Conservation (phyloP, 768 basidiomycete species). For the Calvatia gigantea region DNA sequence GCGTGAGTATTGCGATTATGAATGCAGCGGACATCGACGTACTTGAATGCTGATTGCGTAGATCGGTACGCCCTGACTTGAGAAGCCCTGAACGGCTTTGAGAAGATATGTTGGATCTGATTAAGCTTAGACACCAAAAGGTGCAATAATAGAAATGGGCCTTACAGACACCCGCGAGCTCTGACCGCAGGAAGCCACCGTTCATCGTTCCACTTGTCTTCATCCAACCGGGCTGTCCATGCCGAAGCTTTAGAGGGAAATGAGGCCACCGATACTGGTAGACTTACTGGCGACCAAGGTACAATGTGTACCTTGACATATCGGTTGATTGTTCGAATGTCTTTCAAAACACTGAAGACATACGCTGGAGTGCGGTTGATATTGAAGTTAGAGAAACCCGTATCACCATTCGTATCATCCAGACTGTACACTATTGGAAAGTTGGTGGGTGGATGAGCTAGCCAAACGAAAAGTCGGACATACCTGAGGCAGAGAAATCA, state of each 20-base stretch:
- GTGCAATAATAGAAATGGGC: slow-evolving; percentile 5
- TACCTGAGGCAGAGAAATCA: slow-evolving; percentile 64
- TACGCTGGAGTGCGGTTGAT: slow-evolving; percentile 57
- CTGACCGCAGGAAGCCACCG: slow-evolving; percentile 55
- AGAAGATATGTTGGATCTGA: slow-evolving; percentile 71
- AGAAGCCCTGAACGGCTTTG: slow-evolving; percentile 69
- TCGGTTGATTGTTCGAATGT: slow-evolving; percentile 58
- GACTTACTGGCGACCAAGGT: slow-evolving; percentile 73
- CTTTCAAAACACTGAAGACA: slow-evolving; percentile 58
- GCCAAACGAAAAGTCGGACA: slow-evolving; percentile 14
- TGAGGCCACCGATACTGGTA: neutral
- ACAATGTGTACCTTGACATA: slow-evolving; percentile 25
- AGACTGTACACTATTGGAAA: slow-evolving; percentile 51
- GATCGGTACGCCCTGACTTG: slow-evolving; percentile 52
- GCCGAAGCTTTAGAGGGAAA: neutral
- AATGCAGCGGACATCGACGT: neutral
- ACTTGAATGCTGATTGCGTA: slow-evolving; percentile 64
- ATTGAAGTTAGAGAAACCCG: slow-evolving; percentile 53
- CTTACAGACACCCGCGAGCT: slow-evolving; percentile 48
- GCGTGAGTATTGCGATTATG: too few relatives aligned
- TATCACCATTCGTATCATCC: slow-evolving; percentile 62
- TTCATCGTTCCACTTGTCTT: slow-evolving; percentile 64
- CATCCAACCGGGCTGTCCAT: slow-evolving; percentile 82
- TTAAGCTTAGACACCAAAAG: neutral
- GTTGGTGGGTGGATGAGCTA: too few relatives aligned